A percentile compares a stretch with the other conserved stretches of the same genome.
Conservation (phyloP, 2,329 filamentous ascomycete genomes). For the Byssothecium circinans region DNA sequence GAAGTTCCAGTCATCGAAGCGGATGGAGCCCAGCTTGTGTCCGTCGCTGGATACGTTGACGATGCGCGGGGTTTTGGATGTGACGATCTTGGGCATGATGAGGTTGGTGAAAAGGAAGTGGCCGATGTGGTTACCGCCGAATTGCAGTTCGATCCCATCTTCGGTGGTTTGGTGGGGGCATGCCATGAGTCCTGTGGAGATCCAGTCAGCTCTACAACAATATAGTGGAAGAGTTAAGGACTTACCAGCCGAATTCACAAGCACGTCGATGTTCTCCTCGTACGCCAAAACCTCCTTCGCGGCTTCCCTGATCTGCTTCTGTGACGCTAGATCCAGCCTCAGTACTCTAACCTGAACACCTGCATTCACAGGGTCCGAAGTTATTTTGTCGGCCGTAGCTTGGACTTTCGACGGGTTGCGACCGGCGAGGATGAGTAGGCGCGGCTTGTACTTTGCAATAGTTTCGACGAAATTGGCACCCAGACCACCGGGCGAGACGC, state of each 20-base stretch:
- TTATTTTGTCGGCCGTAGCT: constrained; percentile 44
- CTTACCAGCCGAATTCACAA: constrained; percentile 46
- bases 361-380: constrained; percentile 28
- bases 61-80: constrained; percentile 36
- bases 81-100: constrained; percentile 48
- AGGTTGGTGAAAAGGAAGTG: constrained; percentile 53
- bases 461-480: constrained; percentile 31
- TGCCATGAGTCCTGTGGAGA: constrained; percentile 29
- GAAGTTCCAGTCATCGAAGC: constrained; percentile 50
- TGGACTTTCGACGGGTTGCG: constrained; percentile 48
- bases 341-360: constrained; percentile 37
- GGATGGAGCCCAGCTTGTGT: constrained; percentile 43
- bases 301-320: constrained; percentile 39
- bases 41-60: constrained; percentile 49
- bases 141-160: constrained; percentile 45
- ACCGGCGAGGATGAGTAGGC: constrained; percentile 40
- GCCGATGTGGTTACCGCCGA: constrained; percentile 54
- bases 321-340: constrained; percentile 41
- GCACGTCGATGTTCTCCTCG: constrained; percentile 45
- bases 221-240: neutral
- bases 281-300: constrained; percentile 34
- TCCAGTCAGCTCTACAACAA: too few relatives aligned
- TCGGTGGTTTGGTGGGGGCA: constrained; percentile 27
- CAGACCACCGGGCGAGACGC: constrained; percentile 31
- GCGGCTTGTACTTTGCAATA: constrained; percentile 31